phyloP scores from a whole-genome alignment of 2,329 filamentous ascomycete species.

The Cladophialophora immunda region DNA sequence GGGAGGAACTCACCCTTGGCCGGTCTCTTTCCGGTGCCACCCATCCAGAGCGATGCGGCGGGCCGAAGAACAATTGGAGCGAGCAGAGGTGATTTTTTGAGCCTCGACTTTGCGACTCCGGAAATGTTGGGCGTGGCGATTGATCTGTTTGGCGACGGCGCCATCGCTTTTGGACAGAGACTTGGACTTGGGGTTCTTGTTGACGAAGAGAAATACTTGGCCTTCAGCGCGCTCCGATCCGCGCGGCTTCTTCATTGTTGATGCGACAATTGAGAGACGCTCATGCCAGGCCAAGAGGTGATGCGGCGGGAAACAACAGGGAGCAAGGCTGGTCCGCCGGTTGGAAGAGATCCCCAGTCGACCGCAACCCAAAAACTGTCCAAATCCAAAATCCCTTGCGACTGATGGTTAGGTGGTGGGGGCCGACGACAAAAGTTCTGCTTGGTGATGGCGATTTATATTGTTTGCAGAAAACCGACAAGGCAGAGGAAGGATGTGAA shows the following conservation, averaged over 20 bases:
- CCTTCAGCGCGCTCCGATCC: constrained; percentile 20
- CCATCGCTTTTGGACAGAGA: constrained; percentile 38
- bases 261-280: constrained; percentile 1
- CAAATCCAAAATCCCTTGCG: background rate
- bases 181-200: constrained; percentile 38
- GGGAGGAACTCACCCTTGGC: constrained; percentile 19
- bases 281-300: constrained; percentile 13
- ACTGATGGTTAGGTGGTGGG: background rate
- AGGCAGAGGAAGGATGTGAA: background rate
- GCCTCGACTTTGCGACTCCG: constrained; percentile 34
- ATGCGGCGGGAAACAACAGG: background rate
- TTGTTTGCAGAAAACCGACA: background rate
- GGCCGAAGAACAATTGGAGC: constrained; percentile 34
- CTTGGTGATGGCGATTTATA: background rate
- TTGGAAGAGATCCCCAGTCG: background rate
- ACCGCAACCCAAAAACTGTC: background rate
- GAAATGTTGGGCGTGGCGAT: constrained; percentile 37
- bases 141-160: constrained; percentile 35
- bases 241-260: constrained; percentile 33
- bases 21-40: constrained; percentile 33
- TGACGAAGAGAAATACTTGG: constrained; percentile 37
- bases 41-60: constrained; percentile 36
- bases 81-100: constrained; percentile 30
- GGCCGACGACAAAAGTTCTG: background rate
- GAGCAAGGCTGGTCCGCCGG: background rate